Evolutionary conservation across 371 early-diverging fungal genomes (phyloP).

Genomic region (Rhizomucor miehei): DNA sequence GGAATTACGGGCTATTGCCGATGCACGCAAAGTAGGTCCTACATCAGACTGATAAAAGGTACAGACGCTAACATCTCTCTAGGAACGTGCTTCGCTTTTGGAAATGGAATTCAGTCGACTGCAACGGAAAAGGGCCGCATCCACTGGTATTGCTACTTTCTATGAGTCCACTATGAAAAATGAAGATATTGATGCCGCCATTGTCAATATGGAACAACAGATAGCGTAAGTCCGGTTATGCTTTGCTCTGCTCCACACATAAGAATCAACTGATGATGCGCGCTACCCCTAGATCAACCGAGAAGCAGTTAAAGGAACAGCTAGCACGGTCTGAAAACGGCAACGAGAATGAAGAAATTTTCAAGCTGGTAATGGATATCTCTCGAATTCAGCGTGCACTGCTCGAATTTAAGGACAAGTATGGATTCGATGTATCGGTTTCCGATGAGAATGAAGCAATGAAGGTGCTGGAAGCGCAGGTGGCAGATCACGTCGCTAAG

Average conservation of each 20-base stretch:
- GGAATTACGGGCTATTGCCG: slow-evolving; percentile 46
- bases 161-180: slow-evolving; percentile 7
- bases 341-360: slow-evolving; percentile 5
- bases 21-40: slow-evolving; percentile 17
- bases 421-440: slow-evolving; percentile 13
- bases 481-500: not conserved
- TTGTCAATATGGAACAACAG: slow-evolving; percentile 5
- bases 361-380: not conserved
- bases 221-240: slow-evolving; percentile 3
- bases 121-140: slow-evolving; percentile 14
- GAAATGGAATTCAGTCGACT: slow-evolving; percentile 14
- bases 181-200: not conserved
- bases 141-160: slow-evolving; percentile 9
- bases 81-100: slow-evolving; percentile 15
- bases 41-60: not conserved
- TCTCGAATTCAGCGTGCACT: too few relatives aligned
- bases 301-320: too few relatives aligned
- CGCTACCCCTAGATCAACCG: too few relatives aligned
- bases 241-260: not conserved
- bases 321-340: too few relatives aligned
- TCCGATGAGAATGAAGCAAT: slow-evolving; percentile 9
- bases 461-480: slow-evolving; percentile 2
- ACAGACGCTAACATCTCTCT: not conserved
- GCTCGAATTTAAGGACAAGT: slow-evolving; percentile 12
- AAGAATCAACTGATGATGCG: too few relatives aligned